A percentile compares a stretch with the other conserved stretches of the same genome.
These are phyloP conservation scores for Boletellus sp. DNA, from an alignment of 768 basidiomycete genomes.

Conservation along the genomic window DNA sequence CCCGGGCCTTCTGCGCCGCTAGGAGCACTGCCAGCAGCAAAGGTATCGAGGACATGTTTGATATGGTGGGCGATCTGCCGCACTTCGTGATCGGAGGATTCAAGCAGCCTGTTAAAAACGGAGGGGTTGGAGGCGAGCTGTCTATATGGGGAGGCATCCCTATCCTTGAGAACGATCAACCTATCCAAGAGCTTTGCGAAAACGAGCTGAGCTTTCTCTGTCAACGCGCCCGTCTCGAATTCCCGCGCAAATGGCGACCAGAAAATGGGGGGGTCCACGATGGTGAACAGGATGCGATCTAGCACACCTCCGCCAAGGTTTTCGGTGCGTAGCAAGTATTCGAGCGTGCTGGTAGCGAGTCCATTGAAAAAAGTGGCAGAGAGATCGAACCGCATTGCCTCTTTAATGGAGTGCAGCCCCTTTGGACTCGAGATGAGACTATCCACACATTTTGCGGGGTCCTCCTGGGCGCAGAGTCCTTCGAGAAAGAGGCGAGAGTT, in stretches of 20 bases:
- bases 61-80: conserved; percentile 40
- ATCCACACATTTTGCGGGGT: conserved; percentile 37
- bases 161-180: conserved; percentile 38
- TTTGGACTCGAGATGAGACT: conserved; percentile 33
- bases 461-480: conserved; percentile 39
- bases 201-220: conserved; percentile 34
- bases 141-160: conserved; percentile 35
- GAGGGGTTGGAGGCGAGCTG: conserved; percentile 33
- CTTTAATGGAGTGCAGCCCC: conserved; percentile 41
- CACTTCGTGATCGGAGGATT: conserved; percentile 25
- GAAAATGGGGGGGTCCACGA: conserved; percentile 53
- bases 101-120: conserved; percentile 25
- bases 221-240: conserved; percentile 32
- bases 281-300: conserved; percentile 37
- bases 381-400: conserved; percentile 41
- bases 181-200: conserved; percentile 52
- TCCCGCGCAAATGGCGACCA: conserved; percentile 38
- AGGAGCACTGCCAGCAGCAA: conserved; percentile 20
- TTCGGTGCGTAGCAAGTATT: conserved; percentile 38
- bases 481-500: conserved; percentile 42
- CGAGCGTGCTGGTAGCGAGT: conserved; percentile 34
- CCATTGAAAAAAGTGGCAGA: conserved; percentile 43
- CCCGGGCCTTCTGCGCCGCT: conserved; percentile 41
- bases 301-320: conserved; percentile 44
- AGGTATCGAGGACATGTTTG: conserved; percentile 35